phyloP scores from a whole-genome alignment of 2,329 filamentous ascomycete species.

The Leptosphaerulina australis region DNA sequence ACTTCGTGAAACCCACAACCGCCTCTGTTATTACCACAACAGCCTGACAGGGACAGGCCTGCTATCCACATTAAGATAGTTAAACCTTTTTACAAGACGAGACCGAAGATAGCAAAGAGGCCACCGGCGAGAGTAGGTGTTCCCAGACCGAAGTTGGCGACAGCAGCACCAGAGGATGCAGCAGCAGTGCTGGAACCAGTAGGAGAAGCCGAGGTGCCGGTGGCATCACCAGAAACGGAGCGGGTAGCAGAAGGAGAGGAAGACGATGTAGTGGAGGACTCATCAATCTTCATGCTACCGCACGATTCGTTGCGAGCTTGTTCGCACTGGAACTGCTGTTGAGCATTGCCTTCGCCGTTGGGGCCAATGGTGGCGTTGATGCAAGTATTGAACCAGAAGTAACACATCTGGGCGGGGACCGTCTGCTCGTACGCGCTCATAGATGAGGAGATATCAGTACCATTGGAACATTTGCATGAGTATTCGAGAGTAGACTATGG shows the following conservation, averaged over 20 bases:
- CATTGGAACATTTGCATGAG: slow-evolving; percentile 64
- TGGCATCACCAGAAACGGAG: slow-evolving; percentile 23
- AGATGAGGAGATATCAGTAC: slow-evolving; percentile 54
- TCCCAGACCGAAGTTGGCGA: slow-evolving; percentile 53
- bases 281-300: slow-evolving; percentile 54
- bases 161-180: slow-evolving; percentile 51
- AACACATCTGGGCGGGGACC: slow-evolving; percentile 66
- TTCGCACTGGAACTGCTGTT: slow-evolving; percentile 54
- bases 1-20: slow-evolving; percentile 20
- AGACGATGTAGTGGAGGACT: slow-evolving; percentile 28
- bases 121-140: slow-evolving; percentile 59
- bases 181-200: slow-evolving; percentile 40
- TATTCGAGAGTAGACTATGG: slow-evolving; percentile 58
- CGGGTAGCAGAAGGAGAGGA: slow-evolving; percentile 38
- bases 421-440: slow-evolving; percentile 60
- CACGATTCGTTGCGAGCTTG: slow-evolving; percentile 53
- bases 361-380: slow-evolving; percentile 39
- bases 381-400: slow-evolving; percentile 56
- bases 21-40: slow-evolving; percentile 30
- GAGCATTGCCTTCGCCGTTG: slow-evolving; percentile 41
- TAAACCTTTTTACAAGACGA: slow-evolving; percentile 58
- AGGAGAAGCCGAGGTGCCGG: slow-evolving; percentile 24
- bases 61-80: slow-evolving; percentile 20
- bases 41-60: slow-evolving; percentile 36
- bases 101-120: slow-evolving; percentile 62